A percentile compares a stretch with the other conserved stretches of the same genome.
Conservation (phyloP, 23 red algal species). For the Chondrus crispus region DNA sequence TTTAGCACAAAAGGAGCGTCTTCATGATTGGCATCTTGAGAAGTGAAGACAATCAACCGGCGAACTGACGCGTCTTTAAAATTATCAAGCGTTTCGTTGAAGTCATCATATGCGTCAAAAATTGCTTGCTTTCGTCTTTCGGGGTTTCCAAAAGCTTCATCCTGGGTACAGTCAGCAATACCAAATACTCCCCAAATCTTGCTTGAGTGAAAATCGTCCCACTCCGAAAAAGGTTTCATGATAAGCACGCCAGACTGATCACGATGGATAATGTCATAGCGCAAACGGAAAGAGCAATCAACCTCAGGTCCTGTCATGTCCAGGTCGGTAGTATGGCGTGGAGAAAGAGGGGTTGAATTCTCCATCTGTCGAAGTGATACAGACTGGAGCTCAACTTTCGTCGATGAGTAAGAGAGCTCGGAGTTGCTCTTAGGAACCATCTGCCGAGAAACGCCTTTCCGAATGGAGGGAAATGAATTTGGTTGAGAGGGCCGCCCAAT, state of each 20-base stretch:
- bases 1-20: constrained; percentile 33
- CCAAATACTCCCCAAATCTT: constrained; percentile 66
- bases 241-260: constrained; percentile 29
- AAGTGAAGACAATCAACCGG: constrained; percentile 52
- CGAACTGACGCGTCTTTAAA: constrained; percentile 57
- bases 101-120: constrained; percentile 44
- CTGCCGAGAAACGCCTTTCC: too few relatives aligned
- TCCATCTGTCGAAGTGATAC: too few relatives aligned
- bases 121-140: constrained; percentile 42
- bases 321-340: too few relatives aligned
- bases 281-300: constrained; percentile 47
- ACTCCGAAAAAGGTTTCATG: constrained; percentile 54
- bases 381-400: too few relatives aligned
- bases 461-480: background rate
- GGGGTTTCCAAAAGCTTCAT: background rate
- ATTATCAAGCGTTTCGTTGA: constrained; percentile 22
- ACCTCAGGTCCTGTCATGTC: constrained; percentile 44
- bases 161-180: constrained; percentile 44
- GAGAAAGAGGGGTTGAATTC: too few relatives aligned
- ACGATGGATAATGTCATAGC: constrained; percentile 62
- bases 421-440: too few relatives aligned
- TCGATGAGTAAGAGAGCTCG: too few relatives aligned
- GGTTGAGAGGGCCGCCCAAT: background rate
- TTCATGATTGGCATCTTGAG: constrained; percentile 11
- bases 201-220: constrained; percentile 62